Evolutionary conservation across 306 rosid genomes (phyloP), one percentile per base, ranked within the genome.

Genomic region (Oemleria cerasiformis): DNA sequence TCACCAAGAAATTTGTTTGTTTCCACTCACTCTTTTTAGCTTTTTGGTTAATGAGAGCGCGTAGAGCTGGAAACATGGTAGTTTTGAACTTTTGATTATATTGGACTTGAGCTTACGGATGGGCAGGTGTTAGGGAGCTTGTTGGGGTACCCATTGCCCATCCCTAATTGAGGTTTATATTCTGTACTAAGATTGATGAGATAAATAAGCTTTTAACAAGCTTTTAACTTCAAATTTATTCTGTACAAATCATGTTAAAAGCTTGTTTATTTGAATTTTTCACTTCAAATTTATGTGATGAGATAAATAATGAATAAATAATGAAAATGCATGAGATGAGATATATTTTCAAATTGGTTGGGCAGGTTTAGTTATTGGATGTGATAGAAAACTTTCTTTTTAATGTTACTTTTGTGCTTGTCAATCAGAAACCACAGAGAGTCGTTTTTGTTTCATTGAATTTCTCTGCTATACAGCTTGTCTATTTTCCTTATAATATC

Each of bases 21-120:
- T 8, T 3, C 25, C 9, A 11, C 19, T 48, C 59, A 51, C 25
- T 20, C 56, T 19, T 48, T 30, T 38, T 38, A 67, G 45, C 76
- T 49, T 39, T 72, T 72, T 72, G 76, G n/a, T 63, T 42, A 36
- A 19, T 36, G 12, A 13, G 39, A 21, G 48, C 48, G 7, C 14
- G 40, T 14, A 21, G 48, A 42, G 51, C 20, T 12, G 21, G 39
- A 47, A 47, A 58, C 45, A 8, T 45, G 67, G 21, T 5, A 0
- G 43, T 34, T 2, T 8, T 15, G 21, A 7, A 19, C 3, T 14
- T 23, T 25, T 23, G 62, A 8, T 34, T 59, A 23, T 34, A 34
- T 34, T 34, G 63, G 40, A 59, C 42, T 30, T 30, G 9, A 30
- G 36, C 36, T 30, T 1, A 30, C 36, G 3, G 36, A 30, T 30